Base-by-base conservation (phyloP, 1,284 basidiomycete species). In the Rhodofomes roseus region DNA sequence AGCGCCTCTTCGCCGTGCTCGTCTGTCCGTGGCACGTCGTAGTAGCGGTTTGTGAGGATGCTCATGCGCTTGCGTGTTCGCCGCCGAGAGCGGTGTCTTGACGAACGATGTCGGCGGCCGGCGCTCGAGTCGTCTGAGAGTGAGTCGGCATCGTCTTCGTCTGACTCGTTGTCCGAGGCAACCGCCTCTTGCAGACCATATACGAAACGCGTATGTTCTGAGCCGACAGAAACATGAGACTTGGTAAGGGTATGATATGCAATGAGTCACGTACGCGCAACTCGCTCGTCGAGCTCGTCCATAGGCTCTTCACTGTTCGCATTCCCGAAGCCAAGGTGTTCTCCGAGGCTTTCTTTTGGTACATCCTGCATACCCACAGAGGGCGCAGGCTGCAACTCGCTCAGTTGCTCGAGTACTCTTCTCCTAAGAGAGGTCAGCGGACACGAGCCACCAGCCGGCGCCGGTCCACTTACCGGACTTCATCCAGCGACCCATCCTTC, bases 361-460 rank as follows among this genome's bases (percentile, higher is more conserved):
- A 93, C 89, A 54, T 92, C 85, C 52, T 95, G 93, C 81, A 97
- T 85, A 61, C 87, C 90, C 0, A 94, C 93, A 8, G 93, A 93
- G 0, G 96, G 96, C 0, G 93, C 94, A 62, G 87, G 85, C 1
- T 85, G 84, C 27, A 99, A 74, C 62, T 89, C 83, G 22, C 88
- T 82, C 7, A 98, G 76, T 60, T 95, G 90, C 63, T 92, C 85
- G 52, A 97, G 77, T 6, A 94, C 91, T 27, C 81, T 84, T 18
- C 79, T 77, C 64, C 89, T 92, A 66, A 8, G 29, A 37, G 14
- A 27, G 8, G 20, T 55, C 55, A 23, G 61, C n/a, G n/a, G n/a
- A n/a, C n/a, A n/a, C n/a, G n/a, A n/a, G n/a, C n/a, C n/a, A n/a
- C n/a, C n/a, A n/a, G n/a, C n/a, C n/a, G n/a, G n/a, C n/a, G n/a